These are phyloP conservation scores for Phytophthora ramorum DNA, from an alignment of 352 stramenopile species.

Conservation along the genomic window DNA sequence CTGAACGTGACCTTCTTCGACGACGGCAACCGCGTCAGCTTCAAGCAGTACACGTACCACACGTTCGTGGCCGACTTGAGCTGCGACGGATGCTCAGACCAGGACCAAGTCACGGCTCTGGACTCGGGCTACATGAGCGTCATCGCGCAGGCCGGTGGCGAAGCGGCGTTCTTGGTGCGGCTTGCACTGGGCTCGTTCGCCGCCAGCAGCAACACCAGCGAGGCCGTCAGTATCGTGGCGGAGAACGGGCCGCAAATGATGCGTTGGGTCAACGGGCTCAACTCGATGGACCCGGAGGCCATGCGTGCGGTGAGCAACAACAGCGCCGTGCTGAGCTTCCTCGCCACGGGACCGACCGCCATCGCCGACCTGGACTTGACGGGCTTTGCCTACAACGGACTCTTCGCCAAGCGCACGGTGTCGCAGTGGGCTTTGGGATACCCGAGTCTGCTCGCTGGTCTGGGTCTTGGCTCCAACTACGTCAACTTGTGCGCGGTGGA, in stretches of 20 bases:
- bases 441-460: conserved; percentile 56
- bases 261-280: conserved; percentile 69
- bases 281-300: conserved; percentile 58
- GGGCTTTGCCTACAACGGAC: conserved; percentile 63
- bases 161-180: conserved; percentile 56
- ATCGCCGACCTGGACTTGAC: conserved; percentile 48
- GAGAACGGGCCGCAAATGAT: conserved; percentile 68
- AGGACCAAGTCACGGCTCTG: conserved; percentile 52
- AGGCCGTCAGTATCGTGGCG: conserved; percentile 38
- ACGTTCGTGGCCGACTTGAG: conserved; percentile 54
- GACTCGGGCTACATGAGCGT: conserved; percentile 79
- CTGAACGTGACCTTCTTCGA: conserved; percentile 62
- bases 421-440: conserved; percentile 60
- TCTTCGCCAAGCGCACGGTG: conserved; percentile 59
- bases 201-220: conserved; percentile 33
- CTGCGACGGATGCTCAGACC: conserved; percentile 59
- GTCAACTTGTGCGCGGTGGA: conserved; percentile 40
- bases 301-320: conserved; percentile 50
- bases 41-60: conserved; percentile 79
- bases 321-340: conserved; percentile 45
- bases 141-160: conserved; percentile 66
- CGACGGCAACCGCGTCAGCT: conserved; percentile 55
- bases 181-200: conserved; percentile 65
- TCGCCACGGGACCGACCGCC: conserved; percentile 36
- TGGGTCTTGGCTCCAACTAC: conserved; percentile 59